Evolutionary conservation across 257 asterid species (phyloP).

Genomic region (Primulina huaijiensis): DNA sequence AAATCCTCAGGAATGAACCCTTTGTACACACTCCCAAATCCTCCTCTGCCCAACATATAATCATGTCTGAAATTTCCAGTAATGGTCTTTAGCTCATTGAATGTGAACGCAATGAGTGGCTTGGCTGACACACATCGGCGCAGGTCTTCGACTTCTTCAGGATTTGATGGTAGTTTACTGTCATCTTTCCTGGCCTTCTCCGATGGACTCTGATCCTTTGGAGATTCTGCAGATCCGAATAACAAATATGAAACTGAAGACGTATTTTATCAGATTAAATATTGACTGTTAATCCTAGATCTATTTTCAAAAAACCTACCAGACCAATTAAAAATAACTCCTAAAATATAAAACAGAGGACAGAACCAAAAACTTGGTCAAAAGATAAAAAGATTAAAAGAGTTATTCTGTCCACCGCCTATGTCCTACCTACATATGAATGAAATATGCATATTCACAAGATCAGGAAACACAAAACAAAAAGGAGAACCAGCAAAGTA

Average conservation of each 20-base stretch:
- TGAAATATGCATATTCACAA: too few relatives aligned
- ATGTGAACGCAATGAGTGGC: slow-evolving; percentile 66
- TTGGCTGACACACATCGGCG: slow-evolving; percentile 62
- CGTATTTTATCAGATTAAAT: too few relatives aligned
- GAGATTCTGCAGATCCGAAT: slow-evolving; percentile 40
- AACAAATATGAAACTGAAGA: neutral
- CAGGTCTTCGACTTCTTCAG: slow-evolving; percentile 87
- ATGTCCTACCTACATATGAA: too few relatives aligned
- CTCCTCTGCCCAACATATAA: slow-evolving; percentile 90
- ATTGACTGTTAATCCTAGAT: too few relatives aligned
- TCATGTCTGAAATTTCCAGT: slow-evolving; percentile 88
- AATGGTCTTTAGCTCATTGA: slow-evolving; percentile 55
- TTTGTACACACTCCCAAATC: slow-evolving; percentile 89
- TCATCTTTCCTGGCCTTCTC: slow-evolving; percentile 40
- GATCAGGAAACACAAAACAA: too few relatives aligned
- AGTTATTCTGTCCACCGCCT: too few relatives aligned
- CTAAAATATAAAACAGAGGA: neutral
- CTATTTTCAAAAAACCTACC: too few relatives aligned
- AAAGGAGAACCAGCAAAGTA: neutral
- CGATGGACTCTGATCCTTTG: slow-evolving; percentile 39
- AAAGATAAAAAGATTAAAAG: neutral
- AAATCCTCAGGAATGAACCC: slow-evolving; percentile 58
- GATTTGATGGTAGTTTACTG: slow-evolving; percentile 67
- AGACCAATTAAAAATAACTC: too few relatives aligned
- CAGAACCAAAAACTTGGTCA: neutral